Base-by-base conservation (phyloP, 805 yeast species). In the Cyberlindnera suaveolens region DNA sequence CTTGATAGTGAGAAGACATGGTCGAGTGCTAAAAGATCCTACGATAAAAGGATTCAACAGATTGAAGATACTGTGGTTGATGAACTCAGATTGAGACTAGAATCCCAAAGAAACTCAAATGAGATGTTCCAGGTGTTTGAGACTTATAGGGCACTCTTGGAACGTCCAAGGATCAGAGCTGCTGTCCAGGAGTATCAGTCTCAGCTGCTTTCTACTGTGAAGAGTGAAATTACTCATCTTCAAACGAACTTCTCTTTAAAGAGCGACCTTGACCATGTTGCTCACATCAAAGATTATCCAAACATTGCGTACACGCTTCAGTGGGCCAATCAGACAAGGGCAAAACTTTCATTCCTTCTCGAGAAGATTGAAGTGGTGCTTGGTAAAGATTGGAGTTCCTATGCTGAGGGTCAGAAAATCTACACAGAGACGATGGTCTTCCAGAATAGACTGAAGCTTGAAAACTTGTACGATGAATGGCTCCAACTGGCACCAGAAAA, bases 361-460 rank as follows among this genome's bases (percentile, higher is more conserved):
- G 50, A 57, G 4, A 66, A 77, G 27, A 60, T 82, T 7, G 77
- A 74, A 36, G 58, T 68, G 11, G 68, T 82, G 4, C 62, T 83
- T 7, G 85, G 89, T 0, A 55, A 67, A 15, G 77, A 78, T 7
- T 83, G 90, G 90, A 63, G 60, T 17, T 62, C 68, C 9, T 78
- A 76, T 45, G 74, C 81, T 3, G 88, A 81, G 41, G 96, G 96
- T 0, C 73, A 71, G 41, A 75, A 72, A 47, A 73, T 91, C 1
- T 65, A 72, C 10, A 58, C 66, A 2, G 85, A 78, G 46, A 68
- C 77, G 19, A 51, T 58, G 3, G 60, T 65, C 0, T 66, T 85
- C 38, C 53, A 67, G n/a, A 61, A 66, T 19, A 74, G 71, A 38
- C 60, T 80, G 10, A 67, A 81, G 39, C 56, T 77, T 0, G 61